Conservation (phyloP, 768 basidiomycete genomes). For the Lepiota subincarnata region DNA sequence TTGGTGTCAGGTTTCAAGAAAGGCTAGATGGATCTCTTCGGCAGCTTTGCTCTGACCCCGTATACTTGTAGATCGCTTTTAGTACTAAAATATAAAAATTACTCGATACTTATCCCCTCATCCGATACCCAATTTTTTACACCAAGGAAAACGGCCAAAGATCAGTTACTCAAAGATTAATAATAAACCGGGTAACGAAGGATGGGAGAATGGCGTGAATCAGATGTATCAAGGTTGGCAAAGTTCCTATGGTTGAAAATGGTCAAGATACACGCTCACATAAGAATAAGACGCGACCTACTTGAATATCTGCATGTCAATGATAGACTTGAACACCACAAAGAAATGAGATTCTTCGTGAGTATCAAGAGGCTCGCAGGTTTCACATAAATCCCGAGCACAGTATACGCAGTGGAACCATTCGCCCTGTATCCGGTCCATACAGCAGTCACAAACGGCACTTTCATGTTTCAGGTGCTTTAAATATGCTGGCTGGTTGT, state of each 20-base stretch:
- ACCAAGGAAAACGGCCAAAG: slow-evolving; percentile 14
- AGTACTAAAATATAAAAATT: no score
- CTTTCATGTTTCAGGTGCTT: slow-evolving; percentile 52
- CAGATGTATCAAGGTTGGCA: slow-evolving; percentile 54
- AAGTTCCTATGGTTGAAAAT: slow-evolving; percentile 36
- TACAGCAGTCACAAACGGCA: slow-evolving; percentile 85
- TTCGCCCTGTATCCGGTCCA: slow-evolving; percentile 74
- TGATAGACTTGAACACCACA: slow-evolving; percentile 83
- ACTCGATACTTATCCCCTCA: no score
- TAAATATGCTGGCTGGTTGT: slow-evolving; percentile 51
- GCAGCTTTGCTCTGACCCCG: neutral
- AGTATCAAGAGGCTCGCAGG: slow-evolving; percentile 75
- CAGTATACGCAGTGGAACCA: slow-evolving; percentile 95
- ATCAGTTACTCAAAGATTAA: neutral
- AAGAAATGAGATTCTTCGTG: slow-evolving; percentile 84
- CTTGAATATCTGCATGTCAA: slow-evolving; percentile 75
- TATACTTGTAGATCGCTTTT: neutral
- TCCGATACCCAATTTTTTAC: no score
- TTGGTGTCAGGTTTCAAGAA: slow-evolving; percentile 63
- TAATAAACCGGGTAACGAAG: slow-evolving; percentile 61
- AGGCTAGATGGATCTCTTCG: slow-evolving; percentile 28
- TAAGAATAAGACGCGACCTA: slow-evolving; percentile 27
- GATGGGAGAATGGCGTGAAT: slow-evolving; percentile 45
- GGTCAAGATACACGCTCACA: slow-evolving; percentile 8
- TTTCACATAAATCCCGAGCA: slow-evolving; percentile 79